These are phyloP conservation scores for Neurospora pannonica DNA, from an alignment of 495 filamentous ascomycete species.

Conservation along the genomic window DNA sequence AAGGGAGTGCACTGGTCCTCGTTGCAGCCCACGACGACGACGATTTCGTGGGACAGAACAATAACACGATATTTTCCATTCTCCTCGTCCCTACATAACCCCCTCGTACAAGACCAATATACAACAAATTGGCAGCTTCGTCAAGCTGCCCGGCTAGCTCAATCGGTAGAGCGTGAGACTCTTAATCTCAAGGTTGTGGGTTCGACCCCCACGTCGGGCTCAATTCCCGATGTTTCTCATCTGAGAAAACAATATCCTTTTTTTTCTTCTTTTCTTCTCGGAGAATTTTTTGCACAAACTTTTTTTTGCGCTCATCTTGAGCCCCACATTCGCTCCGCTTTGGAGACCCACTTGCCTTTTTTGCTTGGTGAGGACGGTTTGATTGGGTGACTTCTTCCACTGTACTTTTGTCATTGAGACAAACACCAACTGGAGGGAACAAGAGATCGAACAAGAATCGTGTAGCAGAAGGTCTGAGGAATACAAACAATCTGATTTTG, in stretches of 20 bases:
- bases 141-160: slow-evolving; percentile 52
- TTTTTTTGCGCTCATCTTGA: not conserved
- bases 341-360: not conserved
- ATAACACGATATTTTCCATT: too few relatives aligned
- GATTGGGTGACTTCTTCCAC: not conserved
- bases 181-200: slow-evolving; percentile 54
- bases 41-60: too few relatives aligned
- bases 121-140: too few relatives aligned
- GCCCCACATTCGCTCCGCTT: not conserved
- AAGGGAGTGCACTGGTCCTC: too few relatives aligned
- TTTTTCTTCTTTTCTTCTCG: not conserved
- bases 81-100: too few relatives aligned
- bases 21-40: too few relatives aligned
- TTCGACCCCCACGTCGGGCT: not conserved
- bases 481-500: not conserved
- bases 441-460: not conserved
- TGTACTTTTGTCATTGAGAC: not conserved
- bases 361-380: not conserved
- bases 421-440: not conserved
- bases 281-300: not conserved
- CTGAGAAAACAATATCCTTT: not conserved
- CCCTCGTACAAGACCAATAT: too few relatives aligned
- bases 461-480: not conserved
- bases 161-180: slow-evolving; percentile 70
- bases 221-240: not conserved